Evolutionary conservation across 2,329 filamentous ascomycete genomes (phyloP).

Genomic region (Trichoderma breve): DNA sequence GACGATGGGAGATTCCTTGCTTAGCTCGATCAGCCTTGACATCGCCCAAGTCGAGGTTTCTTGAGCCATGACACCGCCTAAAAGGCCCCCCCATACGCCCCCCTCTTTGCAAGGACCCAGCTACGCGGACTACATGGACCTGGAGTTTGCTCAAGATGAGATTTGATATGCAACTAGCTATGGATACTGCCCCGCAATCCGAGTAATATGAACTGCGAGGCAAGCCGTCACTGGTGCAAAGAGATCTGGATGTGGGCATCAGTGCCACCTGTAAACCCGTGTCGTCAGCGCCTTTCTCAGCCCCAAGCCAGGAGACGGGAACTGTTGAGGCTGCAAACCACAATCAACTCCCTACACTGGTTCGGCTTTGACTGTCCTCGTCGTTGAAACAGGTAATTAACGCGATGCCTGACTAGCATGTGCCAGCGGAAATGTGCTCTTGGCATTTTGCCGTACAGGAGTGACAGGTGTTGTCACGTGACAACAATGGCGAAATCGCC

Average conservation of each 20-base stretch:
- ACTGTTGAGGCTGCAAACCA: neutral
- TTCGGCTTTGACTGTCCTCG: neutral
- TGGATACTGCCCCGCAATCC: neutral
- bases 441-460: neutral
- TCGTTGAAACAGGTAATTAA: neutral
- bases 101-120: neutral
- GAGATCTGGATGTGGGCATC: neutral
- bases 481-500: neutral
- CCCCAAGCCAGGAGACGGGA: neutral
- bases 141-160: neutral
- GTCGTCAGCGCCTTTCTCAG: neutral
- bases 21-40: neutral
- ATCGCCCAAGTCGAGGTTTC: neutral
- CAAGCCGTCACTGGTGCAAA: neutral
- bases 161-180: neutral
- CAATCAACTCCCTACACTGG: neutral
- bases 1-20: neutral
- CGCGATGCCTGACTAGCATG: neutral
- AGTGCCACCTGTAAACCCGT: neutral
- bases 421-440: neutral
- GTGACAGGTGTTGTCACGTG: neutral
- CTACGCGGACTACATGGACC: neutral
- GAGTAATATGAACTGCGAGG: neutral
- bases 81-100: neutral
- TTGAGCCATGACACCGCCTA: neutral